Evolutionary conservation across 495 filamentous ascomycete species (phyloP).

Genomic region (Aspergillus cristatus): DNA sequence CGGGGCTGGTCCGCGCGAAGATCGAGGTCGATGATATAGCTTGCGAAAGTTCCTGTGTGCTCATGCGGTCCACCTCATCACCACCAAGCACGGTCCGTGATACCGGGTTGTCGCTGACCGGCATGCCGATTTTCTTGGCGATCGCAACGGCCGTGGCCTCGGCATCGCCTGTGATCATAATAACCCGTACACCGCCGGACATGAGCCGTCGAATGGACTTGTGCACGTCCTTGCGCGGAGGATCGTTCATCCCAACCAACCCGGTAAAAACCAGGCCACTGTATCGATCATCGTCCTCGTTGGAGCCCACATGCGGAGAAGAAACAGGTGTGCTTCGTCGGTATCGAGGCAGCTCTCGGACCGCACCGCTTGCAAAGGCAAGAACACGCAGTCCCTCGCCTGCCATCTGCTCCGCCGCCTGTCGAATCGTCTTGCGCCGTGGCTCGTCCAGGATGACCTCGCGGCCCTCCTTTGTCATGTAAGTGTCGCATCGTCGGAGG

Average conservation of each 20-base stretch:
- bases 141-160: constrained; percentile 92
- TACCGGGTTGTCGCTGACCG: constrained; percentile 40
- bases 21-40: constrained; percentile 83
- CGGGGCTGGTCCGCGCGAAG: constrained; percentile 91
- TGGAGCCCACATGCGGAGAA: constrained; percentile 23
- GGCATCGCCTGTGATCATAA: constrained; percentile 98
- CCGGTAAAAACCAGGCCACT: constrained; percentile 81
- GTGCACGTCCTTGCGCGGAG: constrained; percentile 80
- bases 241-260: constrained; percentile 93
- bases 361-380: constrained; percentile 74
- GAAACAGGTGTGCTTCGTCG: constrained; percentile 39
- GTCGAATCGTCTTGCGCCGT: constrained; percentile 60
- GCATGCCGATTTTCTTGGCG: constrained; percentile 87
- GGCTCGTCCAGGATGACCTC: constrained; percentile 79
- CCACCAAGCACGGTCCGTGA: constrained; percentile 68
- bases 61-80: constrained; percentile 87
- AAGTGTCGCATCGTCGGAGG: constrained; percentile 79
- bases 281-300: constrained; percentile 58
- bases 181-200: constrained; percentile 87
- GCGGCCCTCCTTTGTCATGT: constrained; percentile 75
- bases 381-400: constrained; percentile 84
- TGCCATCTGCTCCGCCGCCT: constrained; percentile 86
- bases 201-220: constrained; percentile 84
- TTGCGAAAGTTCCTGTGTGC: constrained; percentile 66
- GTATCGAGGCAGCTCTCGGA: constrained; percentile 19